Percentiles rank a stretch among this genome's conserved stretches.
These are phyloP conservation scores for Spathaspora sp. DNA, from an alignment of 805 yeast genomes.

Conservation along the genomic window DNA sequence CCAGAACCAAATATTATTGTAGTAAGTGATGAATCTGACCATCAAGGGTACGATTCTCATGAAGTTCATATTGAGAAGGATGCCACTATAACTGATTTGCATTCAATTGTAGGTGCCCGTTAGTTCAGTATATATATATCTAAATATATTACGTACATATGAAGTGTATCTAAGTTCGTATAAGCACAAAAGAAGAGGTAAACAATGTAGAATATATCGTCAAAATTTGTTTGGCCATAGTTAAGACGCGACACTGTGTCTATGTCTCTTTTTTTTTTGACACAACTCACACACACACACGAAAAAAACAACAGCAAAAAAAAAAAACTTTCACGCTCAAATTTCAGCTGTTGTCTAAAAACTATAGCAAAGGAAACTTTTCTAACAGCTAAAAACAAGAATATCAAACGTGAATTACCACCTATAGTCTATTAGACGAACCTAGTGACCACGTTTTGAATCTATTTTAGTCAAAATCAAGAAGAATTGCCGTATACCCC, in stretches of 20 bases:
- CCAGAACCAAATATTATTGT: conserved; percentile 2
- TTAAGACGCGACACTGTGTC: not conserved
- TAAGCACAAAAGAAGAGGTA: no score
- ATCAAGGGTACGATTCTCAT: conserved; percentile 1
- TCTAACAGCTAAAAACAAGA: not conserved
- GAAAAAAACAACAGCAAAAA: not conserved
- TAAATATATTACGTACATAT: not conserved
- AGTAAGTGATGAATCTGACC: conserved; percentile 1
- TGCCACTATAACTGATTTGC: conserved; percentile 53
- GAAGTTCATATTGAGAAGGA: conserved; percentile 34
- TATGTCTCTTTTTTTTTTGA: no score
- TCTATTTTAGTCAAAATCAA: not conserved
- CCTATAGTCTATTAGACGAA: not conserved
- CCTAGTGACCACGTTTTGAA: not conserved
- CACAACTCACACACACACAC: not conserved
- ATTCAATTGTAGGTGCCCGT: conserved; percentile 24
- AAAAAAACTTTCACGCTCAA: not conserved
- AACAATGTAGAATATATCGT: no score
- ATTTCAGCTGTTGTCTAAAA: not conserved
- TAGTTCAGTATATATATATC: not conserved
- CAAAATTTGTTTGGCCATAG: not conserved
- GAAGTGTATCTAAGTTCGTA: not conserved
- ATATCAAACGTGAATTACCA: not conserved
- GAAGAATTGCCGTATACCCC: not conserved
- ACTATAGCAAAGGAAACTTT: not conserved